phyloP scores from a whole-genome alignment of 1,139 yeast species.

The Diutina sp. region DNA sequence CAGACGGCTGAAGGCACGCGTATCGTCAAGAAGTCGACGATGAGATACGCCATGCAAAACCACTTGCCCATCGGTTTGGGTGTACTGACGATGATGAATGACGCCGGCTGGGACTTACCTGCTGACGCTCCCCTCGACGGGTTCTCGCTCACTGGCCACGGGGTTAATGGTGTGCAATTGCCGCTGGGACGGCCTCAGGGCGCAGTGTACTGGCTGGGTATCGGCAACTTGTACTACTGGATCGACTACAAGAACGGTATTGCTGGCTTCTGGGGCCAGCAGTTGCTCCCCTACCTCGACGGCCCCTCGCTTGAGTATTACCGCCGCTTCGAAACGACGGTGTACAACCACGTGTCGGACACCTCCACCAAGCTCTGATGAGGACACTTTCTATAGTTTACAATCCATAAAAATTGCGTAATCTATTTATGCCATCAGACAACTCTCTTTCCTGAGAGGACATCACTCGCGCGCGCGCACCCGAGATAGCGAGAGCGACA shows the following conservation, averaged over 20 bases:
- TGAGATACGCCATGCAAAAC: conserved; percentile 1
- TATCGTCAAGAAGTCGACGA: conserved; percentile 18
- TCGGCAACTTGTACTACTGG: conserved; percentile 35
- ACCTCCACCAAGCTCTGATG: neutral
- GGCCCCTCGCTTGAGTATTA: neutral
- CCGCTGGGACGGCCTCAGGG: conserved; percentile 30
- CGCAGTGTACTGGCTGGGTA: conserved; percentile 31
- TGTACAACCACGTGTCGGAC: neutral
- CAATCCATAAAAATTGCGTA: too few relatives aligned
- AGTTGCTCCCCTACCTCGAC: neutral
- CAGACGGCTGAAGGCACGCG: conserved; percentile 22
- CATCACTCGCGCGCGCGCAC: too few relatives aligned
- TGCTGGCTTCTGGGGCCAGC: neutral
- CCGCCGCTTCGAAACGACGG: neutral
- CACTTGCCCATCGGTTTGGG: neutral
- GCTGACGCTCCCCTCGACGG: neutral
- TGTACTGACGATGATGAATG: conserved; percentile 2
- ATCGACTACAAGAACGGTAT: conserved; percentile 24
- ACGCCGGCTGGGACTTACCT: neutral
- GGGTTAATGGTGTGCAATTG: conserved; percentile 8
- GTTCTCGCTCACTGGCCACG: neutral
- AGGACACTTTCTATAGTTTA: too few relatives aligned
- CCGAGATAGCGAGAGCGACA: too few relatives aligned
- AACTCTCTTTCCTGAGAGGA: too few relatives aligned
- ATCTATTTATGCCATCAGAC: too few relatives aligned